Conservation (phyloP, 179 eudicot genomes). For the Spergularia azorica region DNA sequence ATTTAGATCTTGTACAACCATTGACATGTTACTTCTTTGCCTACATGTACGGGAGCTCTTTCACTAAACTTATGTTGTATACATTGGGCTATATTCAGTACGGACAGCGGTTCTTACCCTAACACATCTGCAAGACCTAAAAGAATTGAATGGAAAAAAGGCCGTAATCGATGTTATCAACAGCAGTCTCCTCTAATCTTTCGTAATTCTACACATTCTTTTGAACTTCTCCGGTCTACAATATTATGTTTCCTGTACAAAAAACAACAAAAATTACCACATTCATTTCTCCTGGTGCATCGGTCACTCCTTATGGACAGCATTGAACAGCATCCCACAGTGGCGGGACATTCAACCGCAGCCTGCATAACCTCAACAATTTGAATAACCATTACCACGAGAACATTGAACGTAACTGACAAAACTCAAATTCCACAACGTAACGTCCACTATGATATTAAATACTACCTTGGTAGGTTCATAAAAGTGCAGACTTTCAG, state of each 20-base stretch:
- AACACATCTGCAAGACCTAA: too few species aligned
- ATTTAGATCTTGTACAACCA: too few species aligned
- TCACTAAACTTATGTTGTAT: too few species aligned
- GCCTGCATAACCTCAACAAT: background rate
- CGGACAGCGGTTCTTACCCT: too few species aligned
- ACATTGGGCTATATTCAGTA: too few species aligned
- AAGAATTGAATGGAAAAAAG: too few species aligned
- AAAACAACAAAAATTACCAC: conserved; percentile 1
- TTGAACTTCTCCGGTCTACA: background rate
- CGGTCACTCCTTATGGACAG: background rate
- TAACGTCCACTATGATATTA: background rate
- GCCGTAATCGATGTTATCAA: too few species aligned
- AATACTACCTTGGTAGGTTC: conserved; percentile 14
- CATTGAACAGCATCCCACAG: background rate
- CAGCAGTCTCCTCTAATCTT: background rate
- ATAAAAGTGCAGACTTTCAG: background rate
- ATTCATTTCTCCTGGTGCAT: background rate
- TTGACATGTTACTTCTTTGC: too few species aligned
- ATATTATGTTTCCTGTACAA: conserved; percentile 11
- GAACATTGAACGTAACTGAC: background rate
- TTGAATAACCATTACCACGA: background rate
- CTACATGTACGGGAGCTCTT: too few species aligned
- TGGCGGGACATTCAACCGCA: background rate
- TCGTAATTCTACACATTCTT: background rate
- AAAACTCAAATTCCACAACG: conserved; percentile 1